Base-by-base conservation (phyloP, 192 early-diverging fungal genomes). In the Coemansia javaensis region DNA sequence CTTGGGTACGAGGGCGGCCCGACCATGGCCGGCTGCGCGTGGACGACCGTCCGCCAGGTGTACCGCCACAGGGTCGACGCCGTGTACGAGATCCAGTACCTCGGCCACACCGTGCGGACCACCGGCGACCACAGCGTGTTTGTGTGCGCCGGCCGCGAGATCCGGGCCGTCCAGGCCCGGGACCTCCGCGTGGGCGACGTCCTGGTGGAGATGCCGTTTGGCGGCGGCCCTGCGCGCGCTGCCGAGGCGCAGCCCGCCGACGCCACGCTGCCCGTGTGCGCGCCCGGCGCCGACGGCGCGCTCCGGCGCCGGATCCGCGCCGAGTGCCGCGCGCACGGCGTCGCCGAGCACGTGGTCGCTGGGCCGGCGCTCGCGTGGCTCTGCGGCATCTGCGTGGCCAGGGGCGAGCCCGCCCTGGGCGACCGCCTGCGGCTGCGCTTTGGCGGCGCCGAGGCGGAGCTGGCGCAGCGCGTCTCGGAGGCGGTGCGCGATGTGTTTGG, bases 71-170 rank as follows among this genome's bases (percentile, higher is more conserved):
- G 50, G 41, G 64, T 74, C 20, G 46, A 63, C 42, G 64, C 66
- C 45, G 48, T 74, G 6, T 74, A 75, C 21, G 64, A 63, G 51
- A 62, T 75, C 15, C 44, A 49, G 18, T 75, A 63, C 18, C 32
- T 67, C 42, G 71, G 65, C 35, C 59, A 67, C 32, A 63, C 44
- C 8, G 56, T 75, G 13, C 59, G 71, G 20, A 75, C 65, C 30
- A 75, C 71, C 1, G 71, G 71, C 44, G 71, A 75, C 28, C 71
- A 75, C 35, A 75, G 71, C 54, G 71, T 75, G 22, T 75, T 75
- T 47, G 59, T 75, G 17, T 59, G 65, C 16, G 36, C 55, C 14
- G 48, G 35, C 9, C 35, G 39, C 18, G 54, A 49, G 13, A 38
- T 75, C 31, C 24, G 48, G 13, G 71, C 65, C 0, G 38, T 67